Base-by-base conservation (phyloP, 768 basidiomycete species). In the Trametes cingulata region DNA sequence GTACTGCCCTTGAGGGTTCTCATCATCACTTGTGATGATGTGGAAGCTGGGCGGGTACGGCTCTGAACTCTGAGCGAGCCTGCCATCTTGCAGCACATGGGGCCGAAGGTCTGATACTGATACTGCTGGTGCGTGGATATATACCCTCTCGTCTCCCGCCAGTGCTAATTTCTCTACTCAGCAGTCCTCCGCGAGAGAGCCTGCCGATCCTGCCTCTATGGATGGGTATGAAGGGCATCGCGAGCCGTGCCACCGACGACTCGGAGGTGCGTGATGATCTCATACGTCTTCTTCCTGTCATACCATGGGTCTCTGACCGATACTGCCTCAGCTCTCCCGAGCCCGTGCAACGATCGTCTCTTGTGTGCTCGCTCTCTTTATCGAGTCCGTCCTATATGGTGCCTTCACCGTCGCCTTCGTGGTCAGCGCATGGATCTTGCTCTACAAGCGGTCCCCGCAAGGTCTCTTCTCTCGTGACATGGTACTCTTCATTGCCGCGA, bases 361-460 rank as follows among this genome's bases (percentile, higher is more conserved):
- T 6, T 52, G 51, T 25, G 24, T 60, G 8, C 15, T 60, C 12
- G 51, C 58, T 2, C 51, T 53, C 14, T 46, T 60, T 39, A 47
- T 60, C 36, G 58, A 52, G 52, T 53, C 51, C 14, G 51, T 60
- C 14, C 39, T 60, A 12, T 60, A 19, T 25, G 58, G 58, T 33
- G 58, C 39, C 37, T 60, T 60, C 50, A 20, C 52, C 6, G 52
- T 60, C 20, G 45, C 51, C 14, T 60, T 48, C 27, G 52, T 37
- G 13, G 29, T 53, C 43, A 53, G 58, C 40, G 41, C 52, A 37
- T 60, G 58, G 58, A 48, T 53, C 40, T 27, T 60, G 19, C 52
- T 60, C n/a, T 56, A 56, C 39, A 56, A 56, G 24, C 55, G 46
- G 39, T 40, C 37, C 10, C 46, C 55, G 27, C 55, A 49, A 20